Percentiles rank a stretch among this genome's conserved stretches.
These are phyloP conservation scores for Pythium dissimile DNA, from an alignment of 352 stramenopile genomes.

Conservation along the genomic window DNA sequence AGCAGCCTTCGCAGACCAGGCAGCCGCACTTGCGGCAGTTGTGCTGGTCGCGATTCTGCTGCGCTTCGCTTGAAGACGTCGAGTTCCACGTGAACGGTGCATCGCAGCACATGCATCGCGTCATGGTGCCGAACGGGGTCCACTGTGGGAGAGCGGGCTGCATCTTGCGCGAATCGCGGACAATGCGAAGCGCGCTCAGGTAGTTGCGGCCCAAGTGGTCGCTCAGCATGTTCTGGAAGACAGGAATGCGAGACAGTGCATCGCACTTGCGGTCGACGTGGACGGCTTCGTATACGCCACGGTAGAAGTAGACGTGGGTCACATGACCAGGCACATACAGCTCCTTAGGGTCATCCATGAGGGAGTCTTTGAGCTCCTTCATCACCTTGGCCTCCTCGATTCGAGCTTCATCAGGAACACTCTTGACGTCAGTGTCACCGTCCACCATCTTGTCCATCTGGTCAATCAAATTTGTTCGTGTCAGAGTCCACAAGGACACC, in stretches of 20 bases:
- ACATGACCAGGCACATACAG: conserved; percentile 74
- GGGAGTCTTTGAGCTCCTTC: conserved; percentile 39
- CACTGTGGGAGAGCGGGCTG: conserved; percentile 56
- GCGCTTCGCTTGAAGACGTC: conserved; percentile 84
- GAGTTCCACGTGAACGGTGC: conserved; percentile 88
- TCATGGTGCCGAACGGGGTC: conserved; percentile 80
- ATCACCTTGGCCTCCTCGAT: conserved; percentile 58
- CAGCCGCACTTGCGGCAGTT: conserved; percentile 83
- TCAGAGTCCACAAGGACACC: conserved; percentile 67
- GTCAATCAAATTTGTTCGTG: conserved; percentile 71
- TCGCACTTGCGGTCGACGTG: conserved; percentile 74
- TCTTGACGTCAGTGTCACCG: conserved; percentile 28
- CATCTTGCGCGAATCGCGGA: conserved; percentile 64
- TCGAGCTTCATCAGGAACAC: conserved; percentile 27
- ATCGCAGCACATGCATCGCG: conserved; percentile 86
- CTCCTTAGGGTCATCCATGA: conserved; percentile 69
- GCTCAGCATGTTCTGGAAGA: conserved; percentile 86
- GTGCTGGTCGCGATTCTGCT: conserved; percentile 88
- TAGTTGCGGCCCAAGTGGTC: conserved; percentile 83
- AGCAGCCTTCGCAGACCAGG: conserved; percentile 84
- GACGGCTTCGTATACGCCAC: conserved; percentile 79
- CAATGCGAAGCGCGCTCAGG: conserved; percentile 72
- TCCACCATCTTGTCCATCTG: conserved; percentile 55
- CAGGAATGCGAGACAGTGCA: conserved; percentile 67
- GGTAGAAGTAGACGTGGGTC: conserved; percentile 78